phyloP scores from a whole-genome alignment of 1,284 basidiomycete genomes.

The Boletus smithii region DNA sequence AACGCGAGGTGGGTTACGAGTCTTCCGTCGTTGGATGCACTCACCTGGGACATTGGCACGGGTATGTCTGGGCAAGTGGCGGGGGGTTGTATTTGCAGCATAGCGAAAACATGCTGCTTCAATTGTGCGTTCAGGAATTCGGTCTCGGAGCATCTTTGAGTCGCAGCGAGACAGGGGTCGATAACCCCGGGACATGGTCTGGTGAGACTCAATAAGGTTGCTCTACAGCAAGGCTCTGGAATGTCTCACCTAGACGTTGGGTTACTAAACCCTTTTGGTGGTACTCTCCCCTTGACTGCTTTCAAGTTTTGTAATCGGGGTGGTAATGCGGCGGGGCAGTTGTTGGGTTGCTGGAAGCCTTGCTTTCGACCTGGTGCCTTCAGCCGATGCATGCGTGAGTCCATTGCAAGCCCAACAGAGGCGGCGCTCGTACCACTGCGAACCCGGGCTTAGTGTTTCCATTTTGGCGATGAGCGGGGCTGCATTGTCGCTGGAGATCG shows the following conservation, averaged over 20 bases:
- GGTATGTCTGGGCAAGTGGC: neutral
- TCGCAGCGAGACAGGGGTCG: conserved; percentile 2
- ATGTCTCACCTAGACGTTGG: conserved; percentile 9
- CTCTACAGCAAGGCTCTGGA: neutral
- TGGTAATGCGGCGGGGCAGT: neutral
- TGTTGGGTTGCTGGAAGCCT: neutral
- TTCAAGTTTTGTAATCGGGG: conserved; percentile 9
- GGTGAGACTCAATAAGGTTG: neutral
- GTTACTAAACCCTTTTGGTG: neutral
- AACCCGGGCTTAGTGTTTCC: neutral
- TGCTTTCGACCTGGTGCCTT: conserved; percentile 5
- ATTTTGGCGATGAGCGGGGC: neutral
- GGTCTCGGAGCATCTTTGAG: neutral
- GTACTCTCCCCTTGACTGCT: neutral
- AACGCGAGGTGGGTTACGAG: conserved; percentile 3
- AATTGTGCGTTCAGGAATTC: conserved; percentile 6
- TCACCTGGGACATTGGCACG: neutral
- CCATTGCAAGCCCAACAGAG: neutral
- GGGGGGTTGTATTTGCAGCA: neutral
- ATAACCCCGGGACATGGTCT: conserved; percentile 10
- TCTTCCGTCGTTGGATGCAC: neutral
- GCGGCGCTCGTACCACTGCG: conserved; percentile 5
- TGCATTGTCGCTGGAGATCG: conserved; percentile 1
- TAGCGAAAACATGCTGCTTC: neutral
- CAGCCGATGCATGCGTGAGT: neutral